Percentiles rank a stretch among this genome's conserved stretches.
Conservation (phyloP, 768 basidiomycete species). For the Hypsizygus marmoreus region DNA sequence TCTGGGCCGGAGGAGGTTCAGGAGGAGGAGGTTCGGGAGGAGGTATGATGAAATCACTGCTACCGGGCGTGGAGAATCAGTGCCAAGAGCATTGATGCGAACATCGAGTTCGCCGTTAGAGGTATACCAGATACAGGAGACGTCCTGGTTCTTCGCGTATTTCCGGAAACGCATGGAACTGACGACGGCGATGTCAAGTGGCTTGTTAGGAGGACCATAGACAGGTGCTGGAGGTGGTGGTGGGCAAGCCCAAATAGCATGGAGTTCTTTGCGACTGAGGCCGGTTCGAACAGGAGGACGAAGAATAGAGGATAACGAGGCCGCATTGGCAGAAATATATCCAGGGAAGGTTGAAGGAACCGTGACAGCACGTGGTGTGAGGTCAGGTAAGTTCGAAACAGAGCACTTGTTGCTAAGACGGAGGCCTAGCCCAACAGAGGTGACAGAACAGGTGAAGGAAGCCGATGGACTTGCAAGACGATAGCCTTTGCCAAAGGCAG, state of each 20-base stretch:
- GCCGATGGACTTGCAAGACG: conserved; percentile 20
- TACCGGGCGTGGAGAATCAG: too few species aligned
- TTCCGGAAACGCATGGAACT: conserved; percentile 20
- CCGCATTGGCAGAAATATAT: conserved; percentile 1
- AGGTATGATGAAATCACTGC: conserved; percentile 7
- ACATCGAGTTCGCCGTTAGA: conserved; percentile 2
- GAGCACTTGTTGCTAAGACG: conserved; percentile 21
- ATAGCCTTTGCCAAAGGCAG: conserved; percentile 23
- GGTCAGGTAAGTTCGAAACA: conserved; percentile 9
- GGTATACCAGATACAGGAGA: conserved; percentile 6
- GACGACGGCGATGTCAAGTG: conserved; percentile 14
- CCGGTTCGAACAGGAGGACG: conserved; percentile 6
- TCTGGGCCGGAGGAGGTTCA: conserved; percentile 15
- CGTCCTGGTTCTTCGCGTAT: conserved; percentile 19
- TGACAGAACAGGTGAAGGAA: conserved; percentile 15
- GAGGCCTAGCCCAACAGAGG: conserved; percentile 29
- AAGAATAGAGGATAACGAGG: conserved; percentile 3
- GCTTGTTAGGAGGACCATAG: conserved; percentile 14
- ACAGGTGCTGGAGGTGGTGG: conserved; percentile 8
- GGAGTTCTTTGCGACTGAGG: conserved; percentile 14
- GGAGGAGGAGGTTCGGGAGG: conserved; percentile 15
- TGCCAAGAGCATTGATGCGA: not conserved
- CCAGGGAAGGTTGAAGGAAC: conserved; percentile 1
- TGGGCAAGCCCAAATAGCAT: conserved; percentile 11
- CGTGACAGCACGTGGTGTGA: not conserved